Evolutionary conservation across 2,329 filamentous ascomycete species (phyloP), one percentile per base, ranked within the genome.

Genomic region (Calonectria naviculata): DNA sequence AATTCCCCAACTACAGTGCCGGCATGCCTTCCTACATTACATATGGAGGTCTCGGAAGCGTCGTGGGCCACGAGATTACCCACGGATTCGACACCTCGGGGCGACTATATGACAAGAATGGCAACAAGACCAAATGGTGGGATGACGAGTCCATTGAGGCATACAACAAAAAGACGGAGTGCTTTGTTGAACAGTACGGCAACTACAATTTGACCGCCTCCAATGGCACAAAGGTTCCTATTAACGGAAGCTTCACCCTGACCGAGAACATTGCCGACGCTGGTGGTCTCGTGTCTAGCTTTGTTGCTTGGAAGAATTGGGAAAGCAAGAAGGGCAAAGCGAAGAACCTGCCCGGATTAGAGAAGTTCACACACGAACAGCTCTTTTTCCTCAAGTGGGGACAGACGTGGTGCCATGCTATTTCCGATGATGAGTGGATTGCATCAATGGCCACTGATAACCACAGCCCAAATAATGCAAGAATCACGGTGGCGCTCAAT

Each of bases 191-290:
- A n/a, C 91, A 94, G 81, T 94, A 93, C 78, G 81, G 83, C 70
- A 87, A 91, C 42, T 93, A 89, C 78, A 89, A 88, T 0, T 85
- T 93, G 15, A 84, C 85, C 0, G 89, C 88, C 0, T 85, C 89
- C 13, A 86, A 91, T 41, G 89, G 85, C 1, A 87, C 89, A 71
- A 58, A 58, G 52, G 52, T 58, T 1, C 52, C 52, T 2, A 38
- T 58, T 19, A 9, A 58, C 13, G 52, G 52, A 0, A 86, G 4
- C 83, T 92, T 0, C 88, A 91, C 71, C 87, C 93, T 68, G 91
- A 93, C 70, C 21, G 93, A 94, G 83, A 94, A 94, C 78, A 92
- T 94, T 77, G 92, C 92, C 3, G 93, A 94, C 80, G 90, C 92
- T 1, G 92, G 92, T 19, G 93, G 92, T 15, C 78, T 94, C 0